Evolutionary conservation across 306 rosid species (phyloP).

Genomic region (Cicer judaicum): DNA sequence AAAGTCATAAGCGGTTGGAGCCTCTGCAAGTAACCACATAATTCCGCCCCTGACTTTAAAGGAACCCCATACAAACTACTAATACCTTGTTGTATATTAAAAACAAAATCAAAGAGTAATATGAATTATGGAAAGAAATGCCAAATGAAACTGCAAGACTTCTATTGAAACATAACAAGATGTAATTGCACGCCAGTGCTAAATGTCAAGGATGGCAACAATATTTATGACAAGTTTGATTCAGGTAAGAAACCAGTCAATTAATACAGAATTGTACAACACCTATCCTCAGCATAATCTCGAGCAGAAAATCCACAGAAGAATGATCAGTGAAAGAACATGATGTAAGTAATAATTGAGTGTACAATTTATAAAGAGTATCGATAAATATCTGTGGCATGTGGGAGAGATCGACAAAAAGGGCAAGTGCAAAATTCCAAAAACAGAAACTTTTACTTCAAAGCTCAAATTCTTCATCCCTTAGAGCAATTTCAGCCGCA

Average conservation of each 20-base stretch:
- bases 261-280: slow-evolving; percentile 32
- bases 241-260: slow-evolving; percentile 19
- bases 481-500: slow-evolving; percentile 84
- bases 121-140: not conserved
- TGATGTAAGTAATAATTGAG: slow-evolving; percentile 2
- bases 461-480: slow-evolving; percentile 87
- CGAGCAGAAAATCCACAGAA: slow-evolving; percentile 35
- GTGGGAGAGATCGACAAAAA: slow-evolving; percentile 17
- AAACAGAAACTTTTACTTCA: slow-evolving; percentile 41
- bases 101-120: not conserved
- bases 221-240: not conserved
- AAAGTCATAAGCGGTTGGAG: too few species aligned
- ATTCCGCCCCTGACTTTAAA: too few species aligned
- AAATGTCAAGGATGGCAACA: slow-evolving; percentile 10
- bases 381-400: slow-evolving; percentile 42
- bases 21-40: too few species aligned
- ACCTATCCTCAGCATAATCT: slow-evolving; percentile 9
- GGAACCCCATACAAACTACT: not conserved
- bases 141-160: slow-evolving; percentile 10
- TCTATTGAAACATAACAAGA: slow-evolving; percentile 24
- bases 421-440: not conserved
- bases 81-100: not conserved
- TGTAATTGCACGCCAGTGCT: slow-evolving; percentile 7
- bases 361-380: slow-evolving; percentile 43
- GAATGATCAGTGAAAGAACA: slow-evolving; percentile 32